Conservation (phyloP, 345 rosid genomes). For the Mangifera indica region DNA sequence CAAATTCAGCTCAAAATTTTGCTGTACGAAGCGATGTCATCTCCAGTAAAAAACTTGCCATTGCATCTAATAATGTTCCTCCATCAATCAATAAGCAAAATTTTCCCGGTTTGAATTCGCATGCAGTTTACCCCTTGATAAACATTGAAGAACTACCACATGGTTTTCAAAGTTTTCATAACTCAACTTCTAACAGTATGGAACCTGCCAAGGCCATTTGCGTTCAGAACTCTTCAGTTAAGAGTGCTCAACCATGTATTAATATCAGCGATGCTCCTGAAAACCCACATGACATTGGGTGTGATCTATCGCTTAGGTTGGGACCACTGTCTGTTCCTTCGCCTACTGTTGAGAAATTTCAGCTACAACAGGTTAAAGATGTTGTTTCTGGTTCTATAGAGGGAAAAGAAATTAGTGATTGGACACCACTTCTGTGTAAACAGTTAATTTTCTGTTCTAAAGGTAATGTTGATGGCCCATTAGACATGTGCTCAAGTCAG, state of each 20-base stretch:
- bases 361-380: constrained; percentile 19
- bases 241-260: constrained; percentile 15
- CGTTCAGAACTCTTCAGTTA: constrained; percentile 18
- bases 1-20: constrained; percentile 17
- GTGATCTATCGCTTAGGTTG: constrained; percentile 74
- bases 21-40: constrained; percentile 6
- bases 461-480: constrained; percentile 18
- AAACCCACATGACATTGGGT: constrained; percentile 27
- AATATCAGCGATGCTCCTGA: constrained; percentile 16
- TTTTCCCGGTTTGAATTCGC: constrained; percentile 21
- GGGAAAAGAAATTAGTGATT: constrained; percentile 25
- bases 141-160: constrained; percentile 26
- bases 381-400: constrained; percentile 27
- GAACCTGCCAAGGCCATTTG: constrained; percentile 24
- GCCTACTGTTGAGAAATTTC: constrained; percentile 13
- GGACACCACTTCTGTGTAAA: constrained; percentile 17
- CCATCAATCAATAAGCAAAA: constrained; percentile 18
- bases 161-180: constrained; percentile 21
- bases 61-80: constrained; percentile 20
- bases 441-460: constrained; percentile 14
- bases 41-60: constrained; percentile 18
- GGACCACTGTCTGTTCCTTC: constrained; percentile 50
- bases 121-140: constrained; percentile 48
- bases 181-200: constrained; percentile 18
- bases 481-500: constrained; percentile 21